Evolutionary conservation across 192 early-diverging fungal species (phyloP), one percentile per base, ranked within the genome.

Genomic region (Gaertneriomyces semiglobifer): DNA sequence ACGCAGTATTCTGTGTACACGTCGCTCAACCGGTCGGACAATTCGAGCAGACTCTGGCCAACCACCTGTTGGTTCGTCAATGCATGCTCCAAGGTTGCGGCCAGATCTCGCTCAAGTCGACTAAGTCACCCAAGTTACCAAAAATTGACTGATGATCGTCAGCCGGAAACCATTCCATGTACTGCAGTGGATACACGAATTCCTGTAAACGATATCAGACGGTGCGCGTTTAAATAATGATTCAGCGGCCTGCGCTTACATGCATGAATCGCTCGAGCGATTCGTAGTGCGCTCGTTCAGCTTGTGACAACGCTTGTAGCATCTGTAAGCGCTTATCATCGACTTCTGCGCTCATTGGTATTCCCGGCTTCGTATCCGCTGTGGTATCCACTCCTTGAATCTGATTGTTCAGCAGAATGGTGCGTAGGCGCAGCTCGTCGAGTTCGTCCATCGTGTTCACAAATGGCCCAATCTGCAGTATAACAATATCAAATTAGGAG

Each of bases 1-100:
- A 44, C 42, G 42, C 65, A 76, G 39, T 75, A 75, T 16, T 69
- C 63, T 2, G 4, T 20, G 51, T 75, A 75, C 0, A 69, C 72
- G 4, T 75, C 62, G 25, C 20, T 8, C 44, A 75, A 75, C 6
- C 66, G 63, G 41, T 74, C 71, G n/a, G 60, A 48, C 74, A 75
- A 53, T 57, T 57, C 16, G 20, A 16, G 39, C 16, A 57, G 20
- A 14, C 55, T 38, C 39, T 57, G 55, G 14, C 55, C 55, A 57
- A 57, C 18, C 12, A 57, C 4, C 8, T 57, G 55, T 57, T 16
- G 12, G 2, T 20, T 20, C 5, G 12, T 39, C 19, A 12, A 14
- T 38, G 16, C 14, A 9, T 39, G 12, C 38, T 57, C 55, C 18
- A 57, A 39, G 4, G 55, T 39, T 39, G 16, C 33, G 18, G 8